Percentiles rank a stretch among this genome's conserved stretches.
phyloP scores from a whole-genome alignment of 2,329 filamentous ascomycete genomes.

The Paracamarosporium sp. region DNA sequence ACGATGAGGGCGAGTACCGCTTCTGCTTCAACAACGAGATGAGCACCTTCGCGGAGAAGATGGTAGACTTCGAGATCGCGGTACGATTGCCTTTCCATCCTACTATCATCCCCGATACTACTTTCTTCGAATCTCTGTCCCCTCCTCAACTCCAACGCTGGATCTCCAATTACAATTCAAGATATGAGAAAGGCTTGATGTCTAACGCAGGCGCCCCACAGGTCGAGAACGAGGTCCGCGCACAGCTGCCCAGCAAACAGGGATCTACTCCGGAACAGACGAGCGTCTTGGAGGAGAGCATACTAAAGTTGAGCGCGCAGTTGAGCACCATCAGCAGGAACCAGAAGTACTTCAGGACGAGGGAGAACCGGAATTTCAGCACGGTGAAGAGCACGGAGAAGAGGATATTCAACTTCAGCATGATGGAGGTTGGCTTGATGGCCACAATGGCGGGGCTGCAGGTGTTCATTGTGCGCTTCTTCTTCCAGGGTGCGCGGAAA shows the following conservation, averaged over 20 bases:
- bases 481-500: conserved; percentile 89
- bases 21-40: conserved; percentile 99
- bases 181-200: not conserved
- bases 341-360: conserved; percentile 99
- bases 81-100: conserved; percentile 59
- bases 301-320: conserved; percentile 92
- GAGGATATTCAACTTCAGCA: conserved; percentile 95
- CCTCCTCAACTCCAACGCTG: conserved; percentile 3
- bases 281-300: conserved; percentile 85
- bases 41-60: conserved; percentile 97
- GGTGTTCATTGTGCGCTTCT: conserved; percentile 97
- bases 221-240: conserved; percentile 91
- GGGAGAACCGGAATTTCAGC: conserved; percentile 98
- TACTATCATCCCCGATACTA: conserved; percentile 43
- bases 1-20: conserved; percentile 84
- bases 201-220: conserved; percentile 44
- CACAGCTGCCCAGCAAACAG: conserved; percentile 85
- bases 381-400: conserved; percentile 95
- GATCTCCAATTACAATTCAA: not conserved
- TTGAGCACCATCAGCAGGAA: conserved; percentile 94
- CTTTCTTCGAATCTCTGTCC: not conserved
- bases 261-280: conserved; percentile 90
- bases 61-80: conserved; percentile 96
- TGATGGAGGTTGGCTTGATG: conserved; percentile 91
- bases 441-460: conserved; percentile 94